Base-by-base conservation (phyloP, 306 rosid genomes). In the Lablab purpureus region DNA sequence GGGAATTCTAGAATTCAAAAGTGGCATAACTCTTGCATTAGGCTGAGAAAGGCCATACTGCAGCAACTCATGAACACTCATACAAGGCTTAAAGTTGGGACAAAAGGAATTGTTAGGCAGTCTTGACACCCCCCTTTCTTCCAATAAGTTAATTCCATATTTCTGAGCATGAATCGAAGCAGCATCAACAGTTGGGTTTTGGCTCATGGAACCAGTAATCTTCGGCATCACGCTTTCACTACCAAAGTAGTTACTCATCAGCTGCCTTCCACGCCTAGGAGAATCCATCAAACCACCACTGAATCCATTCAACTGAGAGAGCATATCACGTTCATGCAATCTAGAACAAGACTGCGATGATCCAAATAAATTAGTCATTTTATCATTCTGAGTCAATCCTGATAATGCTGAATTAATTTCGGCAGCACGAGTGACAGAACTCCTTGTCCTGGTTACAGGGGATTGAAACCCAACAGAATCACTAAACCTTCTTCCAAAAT, bases 291-390 rank as follows among this genome's bases (percentile, higher is more conserved):
- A 76, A 36, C 67, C 71, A 60, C 51, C 71, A 65, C 25, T 55
- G 30, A 72, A 85, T n/a, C 83, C 76, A 67, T 77, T 74, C 1
- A 77, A 65, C 52, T 74, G 85, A 40, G 87, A 73, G 25, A 62
- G 12, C 21, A 52, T 12, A 5, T 30, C 8, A 3, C 3, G 59
- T 5, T 55, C 76, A 6, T 46, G 80, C 41, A 32, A 19, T 7
- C 47, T 6, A 2, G 71, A 13, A 73, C 62, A 46, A 4, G 67
- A 63, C 54, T 17, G 69, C 9, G 54, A 54, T 27, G 72, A 82
- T 55, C 85, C 84, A 75, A 49, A 59, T 45, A 72, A 77, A 66
- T 80, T 62, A 67, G 63, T 79, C 21, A 64, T 34, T 41, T 41
- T 67, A 81, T 65, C 32, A 58, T 67, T 81, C 14, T 17, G 78